Percentiles rank a stretch among this genome's conserved stretches.
These are phyloP conservation scores for Epicoccum sorghinum DNA, from an alignment of 2,329 filamentous ascomycete species.

Conservation along the genomic window DNA sequence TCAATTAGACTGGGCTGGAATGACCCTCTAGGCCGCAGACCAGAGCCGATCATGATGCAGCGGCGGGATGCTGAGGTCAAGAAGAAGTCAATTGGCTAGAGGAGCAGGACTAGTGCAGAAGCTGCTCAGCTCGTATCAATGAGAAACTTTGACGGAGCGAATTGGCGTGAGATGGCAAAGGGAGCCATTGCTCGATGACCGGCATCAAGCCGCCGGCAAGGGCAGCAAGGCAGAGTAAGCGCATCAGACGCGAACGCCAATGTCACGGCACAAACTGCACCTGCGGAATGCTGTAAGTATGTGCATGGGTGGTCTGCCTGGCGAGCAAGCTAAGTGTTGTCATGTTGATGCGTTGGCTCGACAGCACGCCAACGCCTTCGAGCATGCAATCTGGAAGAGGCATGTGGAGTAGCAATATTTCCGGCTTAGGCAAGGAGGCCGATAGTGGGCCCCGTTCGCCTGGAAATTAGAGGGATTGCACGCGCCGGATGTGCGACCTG, in stretches of 20 bases:
- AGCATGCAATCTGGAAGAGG: slow-evolving; percentile 48
- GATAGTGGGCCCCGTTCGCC: slow-evolving; percentile 28
- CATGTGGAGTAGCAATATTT: slow-evolving; percentile 41
- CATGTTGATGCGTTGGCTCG: slow-evolving; percentile 51
- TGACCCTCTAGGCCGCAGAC: slow-evolving; percentile 35
- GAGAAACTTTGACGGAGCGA: slow-evolving; percentile 35
- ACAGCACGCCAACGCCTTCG: slow-evolving; percentile 47
- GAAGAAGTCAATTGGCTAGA: slow-evolving; percentile 41
- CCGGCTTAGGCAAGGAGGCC: slow-evolving; percentile 36
- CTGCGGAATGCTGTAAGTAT: slow-evolving; percentile 37
- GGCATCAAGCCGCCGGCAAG: slow-evolving; percentile 39
- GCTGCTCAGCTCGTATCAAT: slow-evolving; percentile 39
- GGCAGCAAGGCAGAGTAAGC: slow-evolving; percentile 47
- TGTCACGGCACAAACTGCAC: slow-evolving; percentile 43
- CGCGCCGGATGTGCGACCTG: slow-evolving; percentile 20
- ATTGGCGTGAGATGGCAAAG: slow-evolving; percentile 41
- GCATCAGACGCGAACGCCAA: slow-evolving; percentile 46
- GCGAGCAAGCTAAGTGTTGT: slow-evolving; percentile 50
- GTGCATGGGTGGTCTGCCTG: slow-evolving; percentile 49
- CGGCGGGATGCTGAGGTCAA: slow-evolving; percentile 31
- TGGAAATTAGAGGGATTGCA: slow-evolving; percentile 18
- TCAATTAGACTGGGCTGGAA: slow-evolving; percentile 45
- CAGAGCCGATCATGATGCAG: slow-evolving; percentile 45
- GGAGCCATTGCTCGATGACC: slow-evolving; percentile 34
- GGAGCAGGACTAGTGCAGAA: slow-evolving; percentile 31